Evolutionary conservation across 2,329 filamentous ascomycete species (phyloP), one percentile per base, ranked within the genome.

Genomic region (Colletotrichum tanaceti): DNA sequence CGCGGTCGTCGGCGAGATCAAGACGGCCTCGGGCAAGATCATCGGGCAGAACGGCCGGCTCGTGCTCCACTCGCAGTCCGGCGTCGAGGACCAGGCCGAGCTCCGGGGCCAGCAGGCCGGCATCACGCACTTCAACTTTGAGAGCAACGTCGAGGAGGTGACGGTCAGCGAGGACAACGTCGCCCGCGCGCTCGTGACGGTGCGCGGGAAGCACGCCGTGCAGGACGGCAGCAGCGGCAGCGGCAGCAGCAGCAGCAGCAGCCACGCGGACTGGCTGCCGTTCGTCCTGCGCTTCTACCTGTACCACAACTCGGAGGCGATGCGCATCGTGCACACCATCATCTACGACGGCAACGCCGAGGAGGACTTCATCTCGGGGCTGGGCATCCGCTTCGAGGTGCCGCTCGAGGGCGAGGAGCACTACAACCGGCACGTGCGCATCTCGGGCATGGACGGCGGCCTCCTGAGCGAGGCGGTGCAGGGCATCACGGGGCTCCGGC

Each of bases 281-380:
- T 90, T 84, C 20, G 79, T 61, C 82, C 80, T 88, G 2, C 82
- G 87, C 1, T 88, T 89, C 71, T 90, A 90, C 67, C 75, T 90
- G 0, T 89, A 89, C 72, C 80, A 84, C 38, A 80, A 85, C 69
- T 89, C 87, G 0, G 83, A 87, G 52, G 81, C 85, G 0, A 84
- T 90, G 49, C 81, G 82, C 43, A 77, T 87, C 0, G 77, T 89
- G 0, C 87, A 90, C 72, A 87, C 82, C 24, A 76, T 89, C n/a
- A 76, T 88, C 2, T 88, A 84, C 59, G 85, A 89, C 47, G 84
- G 82, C 2, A 77, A 85, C 5, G 74, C 81, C 0, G 75, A 81
- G 4, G 79, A 80, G 24, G 83, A 87, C 63, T 87, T 89, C 70
- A 82, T 89, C 61, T 78, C 81, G 0, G 86, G 84, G 0, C 78